Evolutionary conservation across 352 stramenopile genomes (phyloP).

Genomic region (Globisporangium recalcitrans): DNA sequence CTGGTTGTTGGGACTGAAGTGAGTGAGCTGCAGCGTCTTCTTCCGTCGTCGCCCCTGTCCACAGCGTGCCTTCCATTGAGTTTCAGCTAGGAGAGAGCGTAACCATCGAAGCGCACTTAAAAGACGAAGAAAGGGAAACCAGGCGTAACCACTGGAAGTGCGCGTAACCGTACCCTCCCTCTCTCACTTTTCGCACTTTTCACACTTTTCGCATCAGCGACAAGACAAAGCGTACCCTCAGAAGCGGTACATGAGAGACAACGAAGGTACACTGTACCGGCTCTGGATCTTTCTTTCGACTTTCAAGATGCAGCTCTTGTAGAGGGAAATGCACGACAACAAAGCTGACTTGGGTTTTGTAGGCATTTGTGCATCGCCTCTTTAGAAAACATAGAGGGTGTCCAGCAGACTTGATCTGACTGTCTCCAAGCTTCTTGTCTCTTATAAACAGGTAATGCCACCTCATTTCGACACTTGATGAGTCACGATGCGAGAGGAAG

Average conservation of each 20-base stretch:
- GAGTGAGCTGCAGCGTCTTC: constrained; percentile 2
- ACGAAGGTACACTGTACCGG: background rate
- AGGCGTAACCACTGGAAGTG: background rate
- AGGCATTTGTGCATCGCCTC: no score
- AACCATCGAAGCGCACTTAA: constrained; percentile 1
- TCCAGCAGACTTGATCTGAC: no score
- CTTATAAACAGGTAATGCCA: background rate
- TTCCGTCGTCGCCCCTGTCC: constrained; percentile 1
- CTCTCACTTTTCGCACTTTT: no score
- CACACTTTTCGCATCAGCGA: background rate
- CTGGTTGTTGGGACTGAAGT: background rate
- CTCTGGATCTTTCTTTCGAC: constrained; percentile 1
- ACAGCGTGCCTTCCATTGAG: constrained; percentile 14
- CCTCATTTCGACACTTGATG: background rate
- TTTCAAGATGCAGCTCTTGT: constrained; percentile 1
- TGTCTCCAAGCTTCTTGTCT: no score
- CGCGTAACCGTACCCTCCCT: constrained; percentile 3
- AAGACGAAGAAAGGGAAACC: background rate
- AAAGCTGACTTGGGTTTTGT: no score
- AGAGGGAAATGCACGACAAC: background rate
- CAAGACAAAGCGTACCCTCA: background rate
- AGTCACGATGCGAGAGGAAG: background rate
- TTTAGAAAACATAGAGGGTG: no score
- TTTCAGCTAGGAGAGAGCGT: constrained; percentile 12
- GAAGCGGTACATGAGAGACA: background rate